Evolutionary conservation across 768 basidiomycete species (phyloP).

Genomic region (Collybiopsis luxurians): DNA sequence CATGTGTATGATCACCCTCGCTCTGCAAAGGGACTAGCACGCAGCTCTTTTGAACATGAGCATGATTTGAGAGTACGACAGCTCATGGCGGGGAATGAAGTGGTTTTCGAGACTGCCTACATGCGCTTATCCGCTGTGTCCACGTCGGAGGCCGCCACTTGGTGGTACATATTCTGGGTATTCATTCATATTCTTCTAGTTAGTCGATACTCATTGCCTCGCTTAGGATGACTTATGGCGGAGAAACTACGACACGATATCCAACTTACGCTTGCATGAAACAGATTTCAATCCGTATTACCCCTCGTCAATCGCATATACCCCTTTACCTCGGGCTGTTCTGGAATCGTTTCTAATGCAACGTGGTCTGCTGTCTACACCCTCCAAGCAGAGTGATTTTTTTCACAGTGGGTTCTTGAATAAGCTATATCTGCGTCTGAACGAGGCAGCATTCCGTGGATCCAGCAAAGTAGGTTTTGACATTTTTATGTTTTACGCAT

Average conservation of each 20-base stretch:
- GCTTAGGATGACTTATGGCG: conserved; percentile 73
- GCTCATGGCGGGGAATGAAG: conserved; percentile 43
- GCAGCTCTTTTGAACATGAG: conserved; percentile 47
- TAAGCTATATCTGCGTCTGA: conserved; percentile 68
- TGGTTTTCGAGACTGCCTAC: conserved; percentile 47
- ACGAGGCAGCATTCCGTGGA: conserved; percentile 60
- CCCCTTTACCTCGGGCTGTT: conserved; percentile 59
- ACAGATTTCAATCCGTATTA: conserved; percentile 72
- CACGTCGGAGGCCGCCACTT: conserved; percentile 46
- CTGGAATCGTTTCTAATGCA: conserved; percentile 65
- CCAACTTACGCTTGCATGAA: conserved; percentile 43
- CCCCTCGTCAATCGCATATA: conserved; percentile 69
- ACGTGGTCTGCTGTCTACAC: conserved; percentile 53
- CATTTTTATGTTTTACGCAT: not conserved
- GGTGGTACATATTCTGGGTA: conserved; percentile 85
- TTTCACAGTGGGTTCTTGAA: conserved; percentile 69
- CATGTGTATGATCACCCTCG: conserved; percentile 58
- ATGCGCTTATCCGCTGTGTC: conserved; percentile 52
- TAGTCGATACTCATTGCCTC: conserved; percentile 1
- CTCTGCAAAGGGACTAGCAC: conserved; percentile 39
- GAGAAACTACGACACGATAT: conserved; percentile 59
- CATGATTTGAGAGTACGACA: conserved; percentile 52
- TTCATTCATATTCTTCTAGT: conserved; percentile 14
- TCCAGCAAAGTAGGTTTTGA: conserved; percentile 46
- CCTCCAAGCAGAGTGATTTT: conserved; percentile 40